Conservation (phyloP, 2,329 filamentous ascomycete species). For the Lojkania enalia region DNA sequence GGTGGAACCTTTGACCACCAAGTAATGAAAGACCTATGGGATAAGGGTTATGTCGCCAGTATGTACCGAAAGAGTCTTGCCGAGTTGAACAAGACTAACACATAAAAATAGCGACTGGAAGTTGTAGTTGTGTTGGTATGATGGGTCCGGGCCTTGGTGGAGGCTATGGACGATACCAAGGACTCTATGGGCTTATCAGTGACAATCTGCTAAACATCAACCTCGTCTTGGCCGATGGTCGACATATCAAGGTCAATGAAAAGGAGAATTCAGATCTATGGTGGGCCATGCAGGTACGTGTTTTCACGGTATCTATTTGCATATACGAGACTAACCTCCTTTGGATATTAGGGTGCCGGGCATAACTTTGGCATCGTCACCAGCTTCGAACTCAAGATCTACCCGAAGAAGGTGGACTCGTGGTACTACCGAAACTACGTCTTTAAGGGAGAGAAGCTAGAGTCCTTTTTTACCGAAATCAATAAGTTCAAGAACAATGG, state of each 20-base stretch:
- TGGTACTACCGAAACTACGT: no score
- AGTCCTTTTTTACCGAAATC: no score
- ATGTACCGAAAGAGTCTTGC: no score
- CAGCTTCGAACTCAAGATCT: no score
- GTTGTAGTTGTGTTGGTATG: constrained; percentile 12
- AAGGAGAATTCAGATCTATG: constrained; percentile 2
- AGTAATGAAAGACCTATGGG: constrained; percentile 30
- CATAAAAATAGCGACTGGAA: constrained; percentile 10
- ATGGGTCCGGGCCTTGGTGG: constrained; percentile 10
- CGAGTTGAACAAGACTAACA: no score
- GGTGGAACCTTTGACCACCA: constrained; percentile 35
- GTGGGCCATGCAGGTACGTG: constrained; percentile 4
- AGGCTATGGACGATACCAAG: constrained; percentile 17
- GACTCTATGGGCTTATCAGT: constrained; percentile 11
- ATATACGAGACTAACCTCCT: no score
- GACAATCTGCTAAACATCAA: constrained; percentile 10
- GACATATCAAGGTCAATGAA: neutral
- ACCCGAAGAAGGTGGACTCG: no score
- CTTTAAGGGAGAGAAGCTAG: no score
- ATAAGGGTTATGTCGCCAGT: constrained; percentile 35
- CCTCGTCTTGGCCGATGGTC: constrained; percentile 3
- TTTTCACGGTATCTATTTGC: no score
- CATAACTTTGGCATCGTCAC: no score
- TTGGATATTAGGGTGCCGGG: no score
- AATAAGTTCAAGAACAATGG: no score